Evolutionary conservation across 352 stramenopile species (phyloP), one percentile per base, ranked within the genome.

Genomic region (Chrysophaeum taylorii): DNA sequence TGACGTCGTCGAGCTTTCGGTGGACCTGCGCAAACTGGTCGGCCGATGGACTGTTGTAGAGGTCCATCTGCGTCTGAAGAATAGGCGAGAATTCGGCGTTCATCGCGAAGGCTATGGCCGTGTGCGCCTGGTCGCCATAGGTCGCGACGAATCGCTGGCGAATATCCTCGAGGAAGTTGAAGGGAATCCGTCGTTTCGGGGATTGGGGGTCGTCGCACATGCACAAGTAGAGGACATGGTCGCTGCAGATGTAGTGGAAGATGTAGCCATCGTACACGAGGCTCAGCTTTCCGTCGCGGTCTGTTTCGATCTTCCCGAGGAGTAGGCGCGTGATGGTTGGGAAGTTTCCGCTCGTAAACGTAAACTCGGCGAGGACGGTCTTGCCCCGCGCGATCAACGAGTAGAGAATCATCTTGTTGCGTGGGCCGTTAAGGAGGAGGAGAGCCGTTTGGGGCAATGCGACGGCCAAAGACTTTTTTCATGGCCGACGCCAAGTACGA

Each of bases 281-380:
- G 48, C 88, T 96, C 92, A 97, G 97, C 78, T 92, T 90, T 12
- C 89, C 86, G 82, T 98, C 81, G 25, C 98, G 14, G 93, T 92
- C 75, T 98, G 98, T 78, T 98, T 99, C 52, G 92, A 92, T 76
- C 81, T 85, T 53, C 76, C 82, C 86, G 67, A 71, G 62, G n/a
- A 50, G 36, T 15, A 67, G 16, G 29, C 41, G 61, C 39, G 42
- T 64, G 50, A 64, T 71, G 14, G 54, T 71, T 18, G 67, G 67
- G 50, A 53, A 71, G 67, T 60, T 53, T 27, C 66, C 37, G 68
- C 48, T 73, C 31, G 89, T 91, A 53, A 87, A 86, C 21, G 94
- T 98, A 78, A 97, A 96, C 81, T 99, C 95, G 42, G 93, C 90
- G 43, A 99, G 81, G 50, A 98, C 94, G n/a, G 90, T 96, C 82